Evolutionary conservation across 495 filamentous ascomycete species (phyloP), one percentile per base, ranked within the genome.

Genomic region (Lasiosphaeriaceae sp.): DNA sequence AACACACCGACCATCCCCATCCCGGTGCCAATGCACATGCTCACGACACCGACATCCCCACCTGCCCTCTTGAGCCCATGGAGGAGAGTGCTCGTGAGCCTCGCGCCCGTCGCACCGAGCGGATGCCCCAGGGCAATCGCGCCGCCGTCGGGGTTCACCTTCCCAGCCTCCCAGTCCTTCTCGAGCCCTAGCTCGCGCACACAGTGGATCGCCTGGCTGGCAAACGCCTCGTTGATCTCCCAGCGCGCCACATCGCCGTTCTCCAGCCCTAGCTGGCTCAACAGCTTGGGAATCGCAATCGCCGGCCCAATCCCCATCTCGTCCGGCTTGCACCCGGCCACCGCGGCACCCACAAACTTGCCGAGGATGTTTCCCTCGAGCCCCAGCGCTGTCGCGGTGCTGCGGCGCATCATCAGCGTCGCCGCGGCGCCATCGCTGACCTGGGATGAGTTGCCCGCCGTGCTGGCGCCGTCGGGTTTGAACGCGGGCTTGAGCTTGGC

Each of bases 161-260:
- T 81, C 3, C 79, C 81, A 60, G 81, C 71, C 60, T 80, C 80
- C 75, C 85, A 81, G 9, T 58, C 74, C 55, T 71, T 65, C 63
- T 86, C 80, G 24, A 91, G 67, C 0, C 90, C 90, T 17, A 96
- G 74, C 71, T 86, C 81, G 61, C 89, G 74, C 34, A 90, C 68
- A 65, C 87, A 93, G 74, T 95, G 89, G 11, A 96, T 68, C 12
- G 89, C 86, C 75, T 97, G 92, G 52, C 86, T 89, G 3, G 92
- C 92, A 73, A 96, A 97, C 19, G 92, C 92, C 79, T 96, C 92
- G 71, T 96, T 97, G 69, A 97, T 86, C 79, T 97, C 92, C 91
- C 91, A 96, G n/a, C 93, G 75, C 6, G 86, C 82, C 0, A 97
- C 86, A 48, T 97, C 90, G 11, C 76, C 73, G 6, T 76, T 83